phyloP scores from a whole-genome alignment of 306 rosid genomes.

The Trifolium subterraneum region DNA sequence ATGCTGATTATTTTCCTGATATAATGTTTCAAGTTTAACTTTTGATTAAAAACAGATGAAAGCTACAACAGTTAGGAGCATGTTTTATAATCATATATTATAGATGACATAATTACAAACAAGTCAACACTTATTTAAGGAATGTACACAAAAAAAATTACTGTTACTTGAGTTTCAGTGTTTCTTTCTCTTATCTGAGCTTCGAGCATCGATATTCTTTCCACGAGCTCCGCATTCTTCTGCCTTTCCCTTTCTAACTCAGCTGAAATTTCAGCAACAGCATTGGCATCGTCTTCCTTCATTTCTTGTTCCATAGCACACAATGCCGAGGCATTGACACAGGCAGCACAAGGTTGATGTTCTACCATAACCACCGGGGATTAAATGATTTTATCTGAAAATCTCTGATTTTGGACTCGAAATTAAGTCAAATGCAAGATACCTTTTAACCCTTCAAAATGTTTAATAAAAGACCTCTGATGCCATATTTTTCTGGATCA shows the following conservation, averaged over 20 bases:
- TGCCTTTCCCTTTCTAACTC: slow-evolving; percentile 75
- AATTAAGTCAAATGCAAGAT: slow-evolving; percentile 13
- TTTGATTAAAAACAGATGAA: slow-evolving; percentile 13
- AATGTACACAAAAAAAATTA: slow-evolving; percentile 16
- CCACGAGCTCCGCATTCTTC: slow-evolving; percentile 73
- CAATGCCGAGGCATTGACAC: slow-evolving; percentile 61
- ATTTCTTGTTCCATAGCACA: slow-evolving; percentile 65
- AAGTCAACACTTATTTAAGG: slow-evolving; percentile 2
- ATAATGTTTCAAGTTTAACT: slow-evolving; percentile 24
- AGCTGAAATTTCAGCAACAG: slow-evolving; percentile 64
- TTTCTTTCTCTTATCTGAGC: slow-evolving; percentile 65
- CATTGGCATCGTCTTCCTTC: slow-evolving; percentile 53
- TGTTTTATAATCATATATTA: too few relatives aligned
- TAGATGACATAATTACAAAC: not conserved
- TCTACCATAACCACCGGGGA: slow-evolving; percentile 76
- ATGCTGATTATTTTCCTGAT: slow-evolving; percentile 54
- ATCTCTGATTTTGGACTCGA: slow-evolving; percentile 5
- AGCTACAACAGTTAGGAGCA: not conserved
- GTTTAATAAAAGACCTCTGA: not conserved
- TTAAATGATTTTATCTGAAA: slow-evolving; percentile 32
- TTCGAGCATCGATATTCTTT: slow-evolving; percentile 82
- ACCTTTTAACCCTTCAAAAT: not conserved
- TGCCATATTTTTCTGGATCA: too few relatives aligned
- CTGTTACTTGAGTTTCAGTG: slow-evolving; percentile 58
- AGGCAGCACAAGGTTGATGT: slow-evolving; percentile 62